These are phyloP conservation scores for Fallopia convolvulus DNA, from an alignment of 148 eudicot genomes.

Conservation along the genomic window DNA sequence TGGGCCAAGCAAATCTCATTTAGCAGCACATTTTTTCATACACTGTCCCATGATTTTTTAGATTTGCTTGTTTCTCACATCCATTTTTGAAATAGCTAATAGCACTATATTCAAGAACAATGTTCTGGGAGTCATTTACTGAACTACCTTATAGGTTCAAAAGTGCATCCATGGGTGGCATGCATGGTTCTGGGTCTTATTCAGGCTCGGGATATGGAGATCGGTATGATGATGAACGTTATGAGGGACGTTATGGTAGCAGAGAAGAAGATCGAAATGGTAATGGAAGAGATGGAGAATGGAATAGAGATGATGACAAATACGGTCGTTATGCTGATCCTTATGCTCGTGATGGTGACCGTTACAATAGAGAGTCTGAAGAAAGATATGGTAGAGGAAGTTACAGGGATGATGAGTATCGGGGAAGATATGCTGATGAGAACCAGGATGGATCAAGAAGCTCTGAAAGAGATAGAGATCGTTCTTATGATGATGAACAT, in stretches of 20 bases:
- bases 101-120: not conserved
- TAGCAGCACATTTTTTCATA: not conserved
- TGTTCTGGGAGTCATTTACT: not conserved
- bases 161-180: conserved; percentile 54
- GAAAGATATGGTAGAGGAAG: conserved; percentile 56
- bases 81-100: not conserved
- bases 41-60: not conserved
- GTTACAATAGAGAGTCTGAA: conserved; percentile 53
- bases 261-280: conserved; percentile 73
- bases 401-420: conserved; percentile 63
- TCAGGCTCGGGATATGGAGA: conserved; percentile 46
- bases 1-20: not conserved
- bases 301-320: conserved; percentile 36
- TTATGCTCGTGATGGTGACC: conserved; percentile 56
- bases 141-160: conserved; percentile 46
- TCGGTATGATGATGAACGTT: conserved; percentile 44
- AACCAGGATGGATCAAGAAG: conserved; percentile 56
- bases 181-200: conserved; percentile 66
- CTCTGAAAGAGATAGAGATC: conserved; percentile 62
- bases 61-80: not conserved
- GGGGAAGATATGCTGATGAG: conserved; percentile 57
- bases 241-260: conserved; percentile 48
- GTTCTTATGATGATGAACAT: conserved; percentile 52
- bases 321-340: conserved; percentile 35
- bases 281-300: conserved; percentile 75